Percentiles rank a stretch among this genome's conserved stretches.
phyloP scores from a whole-genome alignment of 2,329 filamentous ascomycete species.

The Sarocladium brachiariae region DNA sequence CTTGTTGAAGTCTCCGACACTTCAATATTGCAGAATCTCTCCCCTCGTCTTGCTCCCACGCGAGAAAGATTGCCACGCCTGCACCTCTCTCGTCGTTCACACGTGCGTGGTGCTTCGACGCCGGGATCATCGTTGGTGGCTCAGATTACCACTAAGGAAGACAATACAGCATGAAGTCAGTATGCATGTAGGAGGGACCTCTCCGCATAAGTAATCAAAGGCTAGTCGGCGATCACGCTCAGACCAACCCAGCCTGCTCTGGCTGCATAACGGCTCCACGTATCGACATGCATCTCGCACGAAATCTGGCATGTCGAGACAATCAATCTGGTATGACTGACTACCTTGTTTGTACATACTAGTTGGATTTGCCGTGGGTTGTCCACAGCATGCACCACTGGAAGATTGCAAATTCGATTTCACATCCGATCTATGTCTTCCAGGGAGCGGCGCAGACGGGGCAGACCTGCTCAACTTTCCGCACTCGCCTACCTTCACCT shows the following conservation, averaged over 20 bases:
- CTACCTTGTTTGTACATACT: too few relatives aligned
- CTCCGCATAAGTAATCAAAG: slow-evolving; percentile 8
- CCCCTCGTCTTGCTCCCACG: neutral
- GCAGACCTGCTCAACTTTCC: too few relatives aligned
- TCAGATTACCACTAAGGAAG: neutral
- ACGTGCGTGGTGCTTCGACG: neutral
- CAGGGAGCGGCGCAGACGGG: too few relatives aligned
- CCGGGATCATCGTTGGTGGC: neutral
- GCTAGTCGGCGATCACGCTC: slow-evolving; percentile 9
- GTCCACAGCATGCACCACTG: too few relatives aligned
- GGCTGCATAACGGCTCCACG: neutral
- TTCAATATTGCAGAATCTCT: neutral
- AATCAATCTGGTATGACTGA: too few relatives aligned
- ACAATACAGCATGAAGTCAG: neutral
- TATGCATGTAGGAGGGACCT: neutral
- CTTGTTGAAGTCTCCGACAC: neutral
- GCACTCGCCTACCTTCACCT: too few relatives aligned
- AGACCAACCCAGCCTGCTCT: neutral
- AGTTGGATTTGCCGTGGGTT: too few relatives aligned
- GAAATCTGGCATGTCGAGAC: too few relatives aligned
- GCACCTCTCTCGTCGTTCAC: neutral
- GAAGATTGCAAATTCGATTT: too few relatives aligned
- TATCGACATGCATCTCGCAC: neutral
- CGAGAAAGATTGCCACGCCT: neutral
- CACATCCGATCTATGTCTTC: too few relatives aligned